Percentiles rank a stretch among this genome's conserved stretches.
Conservation (phyloP, 2,329 filamentous ascomycete species). For the Pseudogymnoascus sp. region DNA sequence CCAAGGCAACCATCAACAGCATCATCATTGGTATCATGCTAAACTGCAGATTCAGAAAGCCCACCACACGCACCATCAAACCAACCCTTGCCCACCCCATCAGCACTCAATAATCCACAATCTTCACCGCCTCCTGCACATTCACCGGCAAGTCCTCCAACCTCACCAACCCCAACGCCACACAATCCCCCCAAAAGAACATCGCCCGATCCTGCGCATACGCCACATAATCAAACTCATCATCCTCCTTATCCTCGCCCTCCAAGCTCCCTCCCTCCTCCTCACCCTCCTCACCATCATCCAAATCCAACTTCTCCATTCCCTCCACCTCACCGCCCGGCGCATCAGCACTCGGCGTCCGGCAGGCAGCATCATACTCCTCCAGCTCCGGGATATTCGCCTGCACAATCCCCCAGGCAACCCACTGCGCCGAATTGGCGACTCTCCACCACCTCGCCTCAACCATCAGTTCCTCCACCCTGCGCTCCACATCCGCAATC, state of each 20-base stretch:
- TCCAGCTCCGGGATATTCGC: constrained; percentile 74
- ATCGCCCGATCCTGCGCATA: constrained; percentile 86
- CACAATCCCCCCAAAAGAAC: constrained; percentile 90
- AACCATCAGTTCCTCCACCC: constrained; percentile 62
- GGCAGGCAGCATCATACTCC: constrained; percentile 34
- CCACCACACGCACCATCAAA: background rate
- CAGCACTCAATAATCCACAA: constrained; percentile 51
- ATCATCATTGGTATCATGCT: constrained; percentile 2
- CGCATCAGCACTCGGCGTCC: background rate
- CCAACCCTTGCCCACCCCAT: background rate
- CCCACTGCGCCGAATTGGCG: constrained; percentile 84
- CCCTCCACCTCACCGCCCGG: background rate
- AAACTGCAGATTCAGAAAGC: background rate
- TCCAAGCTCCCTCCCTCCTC: constrained; percentile 14
- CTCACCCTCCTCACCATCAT: constrained; percentile 15
- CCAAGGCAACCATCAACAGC: background rate
- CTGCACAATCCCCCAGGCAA: constrained; percentile 94
- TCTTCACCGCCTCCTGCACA: constrained; percentile 59
- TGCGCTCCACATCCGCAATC: constrained; percentile 57
- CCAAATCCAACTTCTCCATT: constrained; percentile 18
- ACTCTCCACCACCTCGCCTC: constrained; percentile 81
- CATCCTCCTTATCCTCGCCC: constrained; percentile 35
- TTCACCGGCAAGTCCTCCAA: constrained; percentile 66
- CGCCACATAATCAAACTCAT: constrained; percentile 85
- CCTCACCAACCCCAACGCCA: constrained; percentile 66